Base-by-base conservation (phyloP, 371 early-diverging fungal species). In the Phascolomyces articulosus region DNA sequence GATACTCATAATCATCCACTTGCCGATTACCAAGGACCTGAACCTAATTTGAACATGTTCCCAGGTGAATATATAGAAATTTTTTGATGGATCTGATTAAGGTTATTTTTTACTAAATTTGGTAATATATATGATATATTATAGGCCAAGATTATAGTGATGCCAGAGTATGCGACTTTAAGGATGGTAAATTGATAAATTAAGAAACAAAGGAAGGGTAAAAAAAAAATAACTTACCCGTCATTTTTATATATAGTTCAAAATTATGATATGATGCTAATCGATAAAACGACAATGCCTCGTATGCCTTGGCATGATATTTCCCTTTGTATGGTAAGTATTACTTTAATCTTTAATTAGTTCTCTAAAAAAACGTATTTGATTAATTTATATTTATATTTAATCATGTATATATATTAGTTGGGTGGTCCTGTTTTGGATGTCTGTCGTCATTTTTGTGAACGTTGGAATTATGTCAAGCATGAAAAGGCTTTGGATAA, bases 241-340 rank as follows among this genome's bases (percentile, higher is more conserved):
- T n/a, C n/a, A n/a, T n/a, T n/a, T 49, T 21, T 53, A 40, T 41
- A 57, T 60, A 15, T 58, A 83, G 90, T 94, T 57, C 81, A 87
- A 66, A 68, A 84, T 28, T 82, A 80, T 73, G 83, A 87, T 58
- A 80, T 82, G 72, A 77, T 80, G 29, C 69, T 91, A 27, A 86
- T 93, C 56, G 86, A 91, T 63, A 85, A 88, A 64, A 74, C 82
- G 23, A 74, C 76, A 16, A 79, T 86, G 40, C 88, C 95, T 21
- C 88, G 97, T 68, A 94, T 98, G 96, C 96, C 97, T 41, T 98
- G 98, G 98, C 97, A 97, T 77, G 98, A 98, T 63, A 87, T 97
- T 26, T 90, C 91, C 9, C 73, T 92, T 65, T 90, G 85, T 62
- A 81, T 93, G 73, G 85, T 79, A 71, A 61, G 74, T 84, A n/a